Evolutionary conservation across 805 yeast genomes (phyloP).

Genomic region (Candida silvicultrix): DNA sequence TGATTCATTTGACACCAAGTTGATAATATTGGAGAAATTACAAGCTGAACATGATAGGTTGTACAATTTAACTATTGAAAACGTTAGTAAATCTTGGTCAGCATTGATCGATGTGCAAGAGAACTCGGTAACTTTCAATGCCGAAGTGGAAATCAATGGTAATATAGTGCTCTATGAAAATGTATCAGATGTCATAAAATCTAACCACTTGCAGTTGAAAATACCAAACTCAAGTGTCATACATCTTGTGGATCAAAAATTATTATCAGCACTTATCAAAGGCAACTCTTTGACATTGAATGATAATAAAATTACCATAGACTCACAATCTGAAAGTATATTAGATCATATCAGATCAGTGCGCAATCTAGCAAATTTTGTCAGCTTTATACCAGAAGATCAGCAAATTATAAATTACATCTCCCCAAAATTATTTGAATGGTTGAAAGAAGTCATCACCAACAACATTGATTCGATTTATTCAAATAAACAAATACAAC

Average conservation of each 20-base stretch:
- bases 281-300: slow-evolving; percentile 1
- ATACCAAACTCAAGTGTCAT: slow-evolving; percentile 9
- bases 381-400: slow-evolving; percentile 11
- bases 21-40: not conserved
- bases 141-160: slow-evolving; percentile 15
- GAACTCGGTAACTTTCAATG: slow-evolving; percentile 8
- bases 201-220: slow-evolving; percentile 4
- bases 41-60: slow-evolving; percentile 4
- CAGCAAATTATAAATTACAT: slow-evolving; percentile 14
- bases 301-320: slow-evolving; percentile 3
- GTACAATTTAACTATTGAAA: slow-evolving; percentile 2
- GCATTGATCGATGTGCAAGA: slow-evolving; percentile 6
- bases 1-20: not conserved
- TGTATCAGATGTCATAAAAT: slow-evolving; percentile 6
- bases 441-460: slow-evolving; percentile 14
- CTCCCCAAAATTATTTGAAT: slow-evolving; percentile 14
- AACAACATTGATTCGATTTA: slow-evolving; percentile 12
- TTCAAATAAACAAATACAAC: slow-evolving; percentile 5
- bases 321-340: not conserved
- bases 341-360: slow-evolving; percentile 10
- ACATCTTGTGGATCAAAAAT: slow-evolving; percentile 9
- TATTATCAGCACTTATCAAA: slow-evolving; percentile 9
- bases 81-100: slow-evolving; percentile 10
- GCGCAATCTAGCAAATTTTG: slow-evolving; percentile 12
- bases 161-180: slow-evolving; percentile 8